Evolutionary conservation across 495 filamentous ascomycete species (phyloP).

Genomic region (Schizothecium vesticola): DNA sequence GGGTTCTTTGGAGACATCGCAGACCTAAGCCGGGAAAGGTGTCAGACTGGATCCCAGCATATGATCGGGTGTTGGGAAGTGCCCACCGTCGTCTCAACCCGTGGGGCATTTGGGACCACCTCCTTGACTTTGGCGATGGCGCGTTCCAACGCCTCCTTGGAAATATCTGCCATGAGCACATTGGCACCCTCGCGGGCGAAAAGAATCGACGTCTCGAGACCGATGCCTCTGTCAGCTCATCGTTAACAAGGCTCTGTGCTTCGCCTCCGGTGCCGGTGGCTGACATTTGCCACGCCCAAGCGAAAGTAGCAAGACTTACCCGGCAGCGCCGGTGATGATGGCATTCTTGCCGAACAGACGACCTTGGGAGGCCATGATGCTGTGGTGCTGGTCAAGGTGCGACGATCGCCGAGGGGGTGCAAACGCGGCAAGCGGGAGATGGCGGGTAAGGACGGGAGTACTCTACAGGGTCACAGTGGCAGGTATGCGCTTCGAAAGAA

Average conservation of each 20-base stretch:
- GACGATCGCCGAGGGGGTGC: background rate
- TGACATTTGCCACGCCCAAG: background rate
- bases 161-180: conserved; percentile 81
- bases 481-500: background rate
- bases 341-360: conserved; percentile 88
- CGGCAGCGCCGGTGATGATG: conserved; percentile 86
- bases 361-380: conserved; percentile 23
- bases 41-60: background rate
- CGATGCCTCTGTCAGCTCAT: conserved; percentile 67
- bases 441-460: background rate
- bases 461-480: background rate
- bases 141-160: conserved; percentile 58
- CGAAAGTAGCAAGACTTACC: conserved; percentile 51
- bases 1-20: conserved; percentile 64
- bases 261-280: background rate
- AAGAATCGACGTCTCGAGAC: conserved; percentile 89
- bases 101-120: conserved; percentile 57
- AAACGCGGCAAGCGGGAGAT: background rate
- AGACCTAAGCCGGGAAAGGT: conserved; percentile 31
- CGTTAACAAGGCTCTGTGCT: background rate
- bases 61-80: background rate
- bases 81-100: conserved; percentile 54
- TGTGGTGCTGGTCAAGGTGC: background rate
- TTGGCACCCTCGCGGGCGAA: conserved; percentile 86
- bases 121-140: conserved; percentile 57